These are phyloP conservation scores for Populus hybrid DNA, from an alignment of 441 rosid genomes.

Conservation along the genomic window DNA sequence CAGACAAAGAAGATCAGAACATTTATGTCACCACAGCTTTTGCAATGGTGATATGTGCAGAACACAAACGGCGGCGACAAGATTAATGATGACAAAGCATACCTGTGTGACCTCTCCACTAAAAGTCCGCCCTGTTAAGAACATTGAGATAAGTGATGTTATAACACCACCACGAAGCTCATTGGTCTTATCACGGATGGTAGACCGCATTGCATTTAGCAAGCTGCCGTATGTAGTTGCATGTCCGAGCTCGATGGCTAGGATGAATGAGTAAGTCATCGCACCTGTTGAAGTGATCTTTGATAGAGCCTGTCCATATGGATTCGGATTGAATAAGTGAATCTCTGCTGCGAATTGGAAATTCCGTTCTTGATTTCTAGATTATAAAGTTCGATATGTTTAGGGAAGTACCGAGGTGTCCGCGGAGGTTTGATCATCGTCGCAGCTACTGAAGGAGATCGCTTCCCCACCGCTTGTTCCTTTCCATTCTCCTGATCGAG, in stretches of 20 bases:
- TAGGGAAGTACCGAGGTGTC: conserved; percentile 58
- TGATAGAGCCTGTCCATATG: conserved; percentile 60
- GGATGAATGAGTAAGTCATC: conserved; percentile 87
- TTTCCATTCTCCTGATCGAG: conserved; percentile 73
- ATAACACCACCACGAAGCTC: conserved; percentile 49
- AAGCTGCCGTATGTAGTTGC: conserved; percentile 68
- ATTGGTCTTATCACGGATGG: conserved; percentile 40
- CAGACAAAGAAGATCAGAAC: neutral
- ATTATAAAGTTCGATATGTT: neutral
- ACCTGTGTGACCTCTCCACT: conserved; percentile 64
- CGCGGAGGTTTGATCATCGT: conserved; percentile 83
- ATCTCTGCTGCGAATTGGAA: neutral
- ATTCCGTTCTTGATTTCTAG: neutral
- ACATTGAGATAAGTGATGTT: conserved; percentile 61
- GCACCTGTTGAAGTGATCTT: conserved; percentile 79
- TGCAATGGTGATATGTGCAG: neutral
- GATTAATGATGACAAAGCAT: neutral
- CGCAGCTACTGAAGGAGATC: conserved; percentile 82
- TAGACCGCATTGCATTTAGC: conserved; percentile 67
- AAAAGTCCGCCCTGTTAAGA: conserved; percentile 53
- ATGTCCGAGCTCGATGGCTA: conserved; percentile 71
- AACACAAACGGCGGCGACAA: neutral
- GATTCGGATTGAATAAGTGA: neutral
- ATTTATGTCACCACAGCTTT: neutral
- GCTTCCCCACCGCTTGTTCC: conserved; percentile 87